Evolutionary conservation across 176 grass and related monocot genomes (phyloP), one percentile per base, ranked within the genome.

Genomic region (Lolium multiflorum): DNA sequence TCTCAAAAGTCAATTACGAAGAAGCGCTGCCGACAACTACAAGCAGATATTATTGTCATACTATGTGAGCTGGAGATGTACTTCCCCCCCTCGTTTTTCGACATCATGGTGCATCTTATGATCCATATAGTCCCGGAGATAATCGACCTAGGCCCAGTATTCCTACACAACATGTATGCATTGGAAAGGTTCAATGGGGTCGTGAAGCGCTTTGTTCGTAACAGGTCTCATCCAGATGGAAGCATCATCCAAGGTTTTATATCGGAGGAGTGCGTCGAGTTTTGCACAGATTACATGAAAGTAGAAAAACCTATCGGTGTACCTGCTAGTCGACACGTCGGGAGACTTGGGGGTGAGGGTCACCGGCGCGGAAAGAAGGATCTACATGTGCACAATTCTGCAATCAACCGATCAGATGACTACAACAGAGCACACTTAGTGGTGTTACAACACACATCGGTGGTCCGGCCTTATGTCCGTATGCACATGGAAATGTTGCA

Each of bases 71-170:
- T 67, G 6, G 64, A 67, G 64, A 67, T 67, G 64, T 67, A 37
- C 64, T 67, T 64, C 2, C 28, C 64, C 6, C 28, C 64, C 15
- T 35, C 64, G 3, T 67, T 67, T 28, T 67, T 67, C 15, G 64
- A 67, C 64, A 67, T 67, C 31, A 67, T 67, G 28, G 64, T 38
- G 31, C 64, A 67, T 67, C 31, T 67, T 15, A 67, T 67, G 64
- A 67, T 67, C 64, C 64, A 67, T 38, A 67, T 67, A 35, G 15
- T 67, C 28, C 15, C 14, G 14, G 28, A 67, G 64, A 67, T 67
- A 67, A 8, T 67, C 7, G 64, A 67, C 31, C 64, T 67, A 37
- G 64, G 6, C 28, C 28, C 14, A 6, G 64, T 67, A 28, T 67
- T 67, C 7, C 64, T 67, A 67, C 28, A 38, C 28, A 67, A 67